Conservation (phyloP, 2,329 filamentous ascomycete species). For the Geosmithia flava region DNA sequence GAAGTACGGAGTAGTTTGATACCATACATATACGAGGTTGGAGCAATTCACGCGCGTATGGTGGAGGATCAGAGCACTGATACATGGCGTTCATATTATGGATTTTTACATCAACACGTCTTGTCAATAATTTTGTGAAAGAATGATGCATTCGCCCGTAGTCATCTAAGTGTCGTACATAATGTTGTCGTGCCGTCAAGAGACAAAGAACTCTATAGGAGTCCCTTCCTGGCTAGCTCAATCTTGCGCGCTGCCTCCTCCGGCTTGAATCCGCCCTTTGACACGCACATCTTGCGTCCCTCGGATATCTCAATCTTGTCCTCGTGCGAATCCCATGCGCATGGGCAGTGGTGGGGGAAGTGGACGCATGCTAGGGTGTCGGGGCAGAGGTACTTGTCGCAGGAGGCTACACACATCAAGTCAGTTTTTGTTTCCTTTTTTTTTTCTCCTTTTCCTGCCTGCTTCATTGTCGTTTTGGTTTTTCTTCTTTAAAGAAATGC, state of each 20-base stretch:
- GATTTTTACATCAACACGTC: no score
- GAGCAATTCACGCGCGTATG: no score
- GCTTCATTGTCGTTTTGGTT: background rate
- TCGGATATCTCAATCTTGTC: conserved; percentile 68
- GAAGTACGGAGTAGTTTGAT: no score
- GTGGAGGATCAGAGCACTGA: no score
- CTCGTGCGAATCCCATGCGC: conserved; percentile 63
- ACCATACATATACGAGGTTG: no score
- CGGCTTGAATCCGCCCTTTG: conserved; percentile 60
- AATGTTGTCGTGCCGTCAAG: no score
- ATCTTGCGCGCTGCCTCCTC: conserved; percentile 65
- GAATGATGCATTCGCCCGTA: no score
- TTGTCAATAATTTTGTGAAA: no score
- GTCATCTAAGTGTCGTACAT: no score
- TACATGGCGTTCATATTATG: no score
- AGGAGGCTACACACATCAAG: conserved; percentile 47
- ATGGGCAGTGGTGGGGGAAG: conserved; percentile 95
- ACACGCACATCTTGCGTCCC: conserved; percentile 60
- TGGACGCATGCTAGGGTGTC: conserved; percentile 91
- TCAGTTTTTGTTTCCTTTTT: background rate
- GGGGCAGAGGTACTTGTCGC: conserved; percentile 88
- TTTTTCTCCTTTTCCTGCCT: no score
- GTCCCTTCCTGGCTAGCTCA: conserved; percentile 66
- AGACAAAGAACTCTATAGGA: conserved; percentile 36
- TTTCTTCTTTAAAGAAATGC: background rate